Evolutionary conservation across 805 yeast species (phyloP), one percentile per base, ranked within the genome.

Genomic region (Lachancea meyersii): DNA sequence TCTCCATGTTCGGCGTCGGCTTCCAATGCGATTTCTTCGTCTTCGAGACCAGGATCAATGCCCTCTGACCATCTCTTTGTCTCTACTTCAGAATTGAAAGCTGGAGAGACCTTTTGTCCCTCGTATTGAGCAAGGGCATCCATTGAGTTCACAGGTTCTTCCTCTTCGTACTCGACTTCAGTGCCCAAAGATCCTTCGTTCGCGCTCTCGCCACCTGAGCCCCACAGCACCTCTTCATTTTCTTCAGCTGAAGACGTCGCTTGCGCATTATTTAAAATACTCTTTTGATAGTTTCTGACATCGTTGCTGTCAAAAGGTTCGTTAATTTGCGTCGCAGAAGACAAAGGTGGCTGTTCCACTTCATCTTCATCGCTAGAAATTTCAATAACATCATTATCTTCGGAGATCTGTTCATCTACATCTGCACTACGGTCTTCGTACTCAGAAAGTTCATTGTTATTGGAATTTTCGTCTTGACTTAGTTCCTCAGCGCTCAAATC

Each of bases 361-460:
- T n/a, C 35, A 5, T 38, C 40, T 13, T 37, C 38, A 14, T 27
- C 36, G 19, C 37, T 32, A 9, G 39, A 34, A 16, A 37, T 35
- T 16, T 19, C 26, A 13, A 37, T 21, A 11, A 30, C 30, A 14
- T 34, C 28, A 21, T 21, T 14, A 16, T 18, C 40, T 22, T 39
- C 31, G n/a, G 24, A 22, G 6, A n/a, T 28, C 16, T 8, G n/a
- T n/a, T 17, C 39, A 26, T 34, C 31, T 6, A 21, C 13, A 14
- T 13, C n/a, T n/a, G 33, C 35, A 18, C 13, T 28, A n/a, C 14
- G 22, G 3, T 19, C 24, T 5, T 19, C 23, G 14, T 4, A 11
- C 14, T 19, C 14, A 18, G 9, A 32, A 17, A 10, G 18, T 30
- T 30, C 18, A 5, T 30, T 5, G 17, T 14, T 30, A 10, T 6